Percentiles rank a stretch among this genome's conserved stretches.
These are phyloP conservation scores for Aureobasidium sp. DNA, from an alignment of 2,329 filamentous ascomycete genomes.

Conservation along the genomic window DNA sequence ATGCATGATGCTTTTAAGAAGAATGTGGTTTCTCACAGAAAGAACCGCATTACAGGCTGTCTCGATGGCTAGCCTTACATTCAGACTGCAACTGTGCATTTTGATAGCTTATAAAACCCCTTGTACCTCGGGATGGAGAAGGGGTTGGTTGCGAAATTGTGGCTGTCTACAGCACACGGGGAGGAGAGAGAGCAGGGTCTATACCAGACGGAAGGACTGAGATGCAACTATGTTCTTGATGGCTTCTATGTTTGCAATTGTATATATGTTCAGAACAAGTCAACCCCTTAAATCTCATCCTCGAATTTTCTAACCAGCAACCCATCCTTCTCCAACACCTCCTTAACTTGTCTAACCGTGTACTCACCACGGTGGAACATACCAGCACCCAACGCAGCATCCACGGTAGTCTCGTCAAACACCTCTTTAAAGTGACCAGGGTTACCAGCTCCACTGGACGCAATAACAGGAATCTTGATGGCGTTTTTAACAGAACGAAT, in stretches of 20 bases:
- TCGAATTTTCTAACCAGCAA: conserved; percentile 76
- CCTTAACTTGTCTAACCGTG: conserved; percentile 89
- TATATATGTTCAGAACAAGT: background rate
- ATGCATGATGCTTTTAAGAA: too few species aligned
- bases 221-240: background rate
- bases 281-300: conserved; percentile 30
- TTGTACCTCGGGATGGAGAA: too few species aligned
- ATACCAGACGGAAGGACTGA: too few species aligned
- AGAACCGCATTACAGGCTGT: too few species aligned
- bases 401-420: conserved; percentile 74
- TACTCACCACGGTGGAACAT: conserved; percentile 98
- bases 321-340: conserved; percentile 61
- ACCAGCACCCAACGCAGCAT: conserved; percentile 88
- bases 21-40: too few species aligned
- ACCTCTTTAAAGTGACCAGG: conserved; percentile 87
- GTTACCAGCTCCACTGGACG: conserved; percentile 82
- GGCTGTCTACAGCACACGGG: too few species aligned
- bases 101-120: too few species aligned
- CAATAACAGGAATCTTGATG: conserved; percentile 88
- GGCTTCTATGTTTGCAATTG: background rate
- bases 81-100: too few species aligned
- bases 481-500: conserved; percentile 81
- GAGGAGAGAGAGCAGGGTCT: too few species aligned
- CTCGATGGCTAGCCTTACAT: too few species aligned
- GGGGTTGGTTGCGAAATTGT: too few species aligned